These are phyloP conservation scores for Mycena venus DNA, from an alignment of 768 basidiomycete genomes.

Conservation along the genomic window DNA sequence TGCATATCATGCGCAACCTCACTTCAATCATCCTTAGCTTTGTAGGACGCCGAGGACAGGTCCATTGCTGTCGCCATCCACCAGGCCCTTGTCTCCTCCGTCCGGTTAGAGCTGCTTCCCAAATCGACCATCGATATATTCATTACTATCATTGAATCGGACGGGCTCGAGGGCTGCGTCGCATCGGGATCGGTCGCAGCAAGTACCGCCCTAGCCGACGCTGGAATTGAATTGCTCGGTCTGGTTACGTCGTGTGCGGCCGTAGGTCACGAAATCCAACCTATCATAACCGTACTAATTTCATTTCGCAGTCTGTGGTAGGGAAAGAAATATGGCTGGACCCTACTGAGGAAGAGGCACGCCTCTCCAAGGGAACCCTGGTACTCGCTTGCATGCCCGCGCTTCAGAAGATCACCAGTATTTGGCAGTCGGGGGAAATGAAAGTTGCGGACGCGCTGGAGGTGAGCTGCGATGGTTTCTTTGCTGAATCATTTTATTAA, in stretches of 20 bases:
- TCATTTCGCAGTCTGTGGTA: slow-evolving; percentile 63
- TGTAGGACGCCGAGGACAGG: slow-evolving; percentile 94
- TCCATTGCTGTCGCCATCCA: slow-evolving; percentile 86
- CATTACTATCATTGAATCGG: slow-evolving; percentile 91
- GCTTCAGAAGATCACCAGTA: slow-evolving; percentile 81
- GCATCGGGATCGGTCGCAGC: slow-evolving; percentile 89
- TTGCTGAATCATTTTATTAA: not conserved
- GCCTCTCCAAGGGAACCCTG: slow-evolving; percentile 72
- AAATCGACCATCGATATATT: slow-evolving; percentile 96
- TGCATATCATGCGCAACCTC: slow-evolving; percentile 17
- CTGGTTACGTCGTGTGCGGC: slow-evolving; percentile 88
- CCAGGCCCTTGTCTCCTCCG: slow-evolving; percentile 86
- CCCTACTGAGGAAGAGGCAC: slow-evolving; percentile 80
- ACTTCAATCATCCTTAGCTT: slow-evolving; percentile 36
- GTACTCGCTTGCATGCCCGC: slow-evolving; percentile 91
- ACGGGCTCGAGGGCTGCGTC: slow-evolving; percentile 91
- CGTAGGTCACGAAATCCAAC: slow-evolving; percentile 55
- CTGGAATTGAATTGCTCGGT: slow-evolving; percentile 92
- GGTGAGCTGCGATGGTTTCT: slow-evolving; percentile 58
- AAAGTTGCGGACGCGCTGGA: slow-evolving; percentile 62
- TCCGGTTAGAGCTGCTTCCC: slow-evolving; percentile 91
- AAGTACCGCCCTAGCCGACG: slow-evolving; percentile 91
- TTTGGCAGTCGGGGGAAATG: slow-evolving; percentile 89
- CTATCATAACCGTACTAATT: not conserved
- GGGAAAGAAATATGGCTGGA: slow-evolving; percentile 80